Evolutionary conservation across 2,329 filamentous ascomycete genomes (phyloP).

Genomic region (Fusarium solani-melongenae): DNA sequence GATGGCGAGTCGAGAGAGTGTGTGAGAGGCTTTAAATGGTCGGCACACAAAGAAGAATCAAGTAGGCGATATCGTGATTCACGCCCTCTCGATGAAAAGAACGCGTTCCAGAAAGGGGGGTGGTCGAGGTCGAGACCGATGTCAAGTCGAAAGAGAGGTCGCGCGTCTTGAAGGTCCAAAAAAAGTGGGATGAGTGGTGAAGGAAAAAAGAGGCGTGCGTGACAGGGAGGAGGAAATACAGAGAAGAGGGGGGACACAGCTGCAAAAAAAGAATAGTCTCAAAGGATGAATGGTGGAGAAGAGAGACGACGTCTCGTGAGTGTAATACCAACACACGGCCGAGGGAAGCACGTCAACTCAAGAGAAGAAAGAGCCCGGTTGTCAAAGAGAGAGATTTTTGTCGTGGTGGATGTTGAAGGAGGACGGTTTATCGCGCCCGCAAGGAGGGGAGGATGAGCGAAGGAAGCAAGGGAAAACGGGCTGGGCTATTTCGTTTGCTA

Average conservation of each 20-base stretch:
- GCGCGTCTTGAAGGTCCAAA: constrained; percentile 22
- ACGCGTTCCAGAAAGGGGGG: constrained; percentile 10
- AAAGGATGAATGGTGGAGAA: constrained; percentile 29
- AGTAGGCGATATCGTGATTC: constrained; percentile 9
- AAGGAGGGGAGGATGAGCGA: neutral
- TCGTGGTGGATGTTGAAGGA: constrained; percentile 11
- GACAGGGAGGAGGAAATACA: constrained; percentile 18
- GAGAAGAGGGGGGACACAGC: constrained; percentile 1
- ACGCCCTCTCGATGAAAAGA: constrained; percentile 1
- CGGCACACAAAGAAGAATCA: neutral
- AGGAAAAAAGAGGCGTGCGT: constrained; percentile 3
- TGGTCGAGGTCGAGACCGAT: neutral
- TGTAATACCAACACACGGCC: constrained; percentile 26
- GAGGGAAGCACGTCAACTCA: neutral
- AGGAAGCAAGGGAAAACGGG: constrained; percentile 24
- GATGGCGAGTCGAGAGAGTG: constrained; percentile 5
- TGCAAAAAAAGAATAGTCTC: constrained; percentile 12
- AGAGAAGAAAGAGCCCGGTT: neutral
- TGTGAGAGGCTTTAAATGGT: constrained; percentile 13
- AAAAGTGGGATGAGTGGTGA: constrained; percentile 32
- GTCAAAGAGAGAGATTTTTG: neutral
- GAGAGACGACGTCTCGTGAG: constrained; percentile 26
- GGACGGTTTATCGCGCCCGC: constrained; percentile 14
- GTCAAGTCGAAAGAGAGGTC: constrained; percentile 28
- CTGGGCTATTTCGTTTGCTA: constrained; percentile 16